phyloP scores from a whole-genome alignment of 768 basidiomycete species.

The Lentinula raphanica region DNA sequence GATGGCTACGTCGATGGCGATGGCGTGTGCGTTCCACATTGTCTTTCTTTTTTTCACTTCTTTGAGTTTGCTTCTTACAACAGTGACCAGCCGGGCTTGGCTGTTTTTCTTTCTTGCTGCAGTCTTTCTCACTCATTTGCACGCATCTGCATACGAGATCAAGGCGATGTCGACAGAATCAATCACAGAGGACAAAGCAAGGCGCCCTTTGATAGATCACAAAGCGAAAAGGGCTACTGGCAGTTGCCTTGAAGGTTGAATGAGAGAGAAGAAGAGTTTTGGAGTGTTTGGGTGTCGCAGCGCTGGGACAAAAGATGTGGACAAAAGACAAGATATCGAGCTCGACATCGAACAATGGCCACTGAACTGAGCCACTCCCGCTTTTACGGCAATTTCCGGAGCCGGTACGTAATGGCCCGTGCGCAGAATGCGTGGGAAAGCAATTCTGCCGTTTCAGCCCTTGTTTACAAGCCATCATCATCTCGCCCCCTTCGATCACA shows the following conservation, averaged over 20 bases:
- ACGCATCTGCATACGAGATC: neutral
- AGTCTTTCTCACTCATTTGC: neutral
- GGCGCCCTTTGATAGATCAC: neutral
- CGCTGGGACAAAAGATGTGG: neutral
- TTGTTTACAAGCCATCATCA: conserved; percentile 20
- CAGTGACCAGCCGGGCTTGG: neutral
- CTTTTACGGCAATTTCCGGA: neutral
- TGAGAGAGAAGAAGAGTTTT: neutral
- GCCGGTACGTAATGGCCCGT: conserved; percentile 7
- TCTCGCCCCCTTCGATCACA: conserved; percentile 30
- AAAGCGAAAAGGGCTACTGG: neutral
- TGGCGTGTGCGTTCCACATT: conserved; percentile 3
- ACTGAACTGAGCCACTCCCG: conserved; percentile 14
- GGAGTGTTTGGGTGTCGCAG: neutral
- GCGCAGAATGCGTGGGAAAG: conserved; percentile 1
- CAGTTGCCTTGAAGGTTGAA: too few species aligned
- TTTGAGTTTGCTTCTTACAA: neutral
- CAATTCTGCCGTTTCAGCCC: neutral
- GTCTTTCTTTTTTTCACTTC: conserved; percentile 1
- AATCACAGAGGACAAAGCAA: neutral
- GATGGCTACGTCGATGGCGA: conserved; percentile 5
- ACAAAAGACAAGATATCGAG: neutral
- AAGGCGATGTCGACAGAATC: neutral
- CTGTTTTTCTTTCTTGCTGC: too few species aligned
- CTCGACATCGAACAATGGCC: conserved; percentile 6